phyloP scores from a whole-genome alignment of 371 early-diverging fungal species.

The Rhizomucor miehei region DNA sequence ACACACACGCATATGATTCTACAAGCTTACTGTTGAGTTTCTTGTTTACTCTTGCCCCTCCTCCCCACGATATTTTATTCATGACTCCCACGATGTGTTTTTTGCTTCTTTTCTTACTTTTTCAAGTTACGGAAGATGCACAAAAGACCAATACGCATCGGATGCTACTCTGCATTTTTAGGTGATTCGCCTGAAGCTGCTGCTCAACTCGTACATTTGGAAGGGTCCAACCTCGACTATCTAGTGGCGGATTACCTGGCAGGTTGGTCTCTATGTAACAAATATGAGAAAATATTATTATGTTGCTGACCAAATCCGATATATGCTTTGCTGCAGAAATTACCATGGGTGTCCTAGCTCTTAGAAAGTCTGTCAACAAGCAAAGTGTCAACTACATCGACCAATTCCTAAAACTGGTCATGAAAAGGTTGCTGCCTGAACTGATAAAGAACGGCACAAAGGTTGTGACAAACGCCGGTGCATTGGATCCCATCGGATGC shows the following conservation, averaged over 20 bases:
- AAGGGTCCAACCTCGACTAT: conserved; percentile 68
- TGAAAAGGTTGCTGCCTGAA: conserved; percentile 47
- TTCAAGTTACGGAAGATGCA: background rate
- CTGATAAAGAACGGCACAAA: conserved; percentile 57
- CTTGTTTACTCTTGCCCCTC: too few species aligned
- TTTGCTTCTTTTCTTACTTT: conserved; percentile 2
- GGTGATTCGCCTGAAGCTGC: conserved; percentile 69
- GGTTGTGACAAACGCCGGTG: conserved; percentile 76
- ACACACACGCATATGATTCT: too few species aligned
- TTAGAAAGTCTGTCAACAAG: conserved; percentile 18
- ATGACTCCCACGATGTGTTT: background rate
- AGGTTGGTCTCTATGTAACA: conserved; percentile 25
- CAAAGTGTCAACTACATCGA: conserved; percentile 57
- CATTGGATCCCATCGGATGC: conserved; percentile 62
- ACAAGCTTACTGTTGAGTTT: too few species aligned
- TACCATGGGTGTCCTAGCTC: conserved; percentile 70
- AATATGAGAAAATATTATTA: background rate
- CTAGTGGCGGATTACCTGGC: conserved; percentile 67
- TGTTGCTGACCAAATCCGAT: too few species aligned
- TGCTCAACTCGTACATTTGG: conserved; percentile 61
- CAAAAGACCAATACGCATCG: conserved; percentile 53
- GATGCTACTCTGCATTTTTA: conserved; percentile 72
- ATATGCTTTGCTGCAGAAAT: too few species aligned
- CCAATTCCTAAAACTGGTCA: conserved; percentile 55
- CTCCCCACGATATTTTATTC: background rate